Percentiles rank a stretch among this genome's conserved stretches.
Evolutionary conservation across 2,329 filamentous ascomycete genomes (phyloP).

Genomic region (Cladosporium sp.): DNA sequence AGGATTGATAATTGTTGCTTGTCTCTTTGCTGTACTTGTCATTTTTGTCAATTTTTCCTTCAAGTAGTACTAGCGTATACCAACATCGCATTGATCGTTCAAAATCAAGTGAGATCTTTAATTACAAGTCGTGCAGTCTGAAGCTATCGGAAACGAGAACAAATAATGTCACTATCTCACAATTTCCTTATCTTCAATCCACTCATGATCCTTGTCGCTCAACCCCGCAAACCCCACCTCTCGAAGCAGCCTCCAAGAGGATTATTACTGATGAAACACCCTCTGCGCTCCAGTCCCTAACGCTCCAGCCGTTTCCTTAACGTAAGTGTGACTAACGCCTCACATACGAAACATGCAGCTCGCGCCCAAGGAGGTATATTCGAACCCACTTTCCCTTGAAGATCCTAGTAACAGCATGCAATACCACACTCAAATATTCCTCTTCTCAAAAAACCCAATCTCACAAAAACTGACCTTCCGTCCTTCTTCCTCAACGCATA

Average conservation of each 20-base stretch:
- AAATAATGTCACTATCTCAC: not conserved
- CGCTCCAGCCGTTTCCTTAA: conserved; percentile 4
- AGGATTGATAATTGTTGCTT: not conserved
- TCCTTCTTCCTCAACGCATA: conserved; percentile 38
- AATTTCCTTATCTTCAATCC: not conserved
- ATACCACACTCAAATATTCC: not conserved
- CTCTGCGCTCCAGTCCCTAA: not conserved
- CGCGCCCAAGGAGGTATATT: conserved; percentile 32
- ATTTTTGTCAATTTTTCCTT: not conserved
- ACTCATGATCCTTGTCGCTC: not conserved
- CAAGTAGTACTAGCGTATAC: not conserved
- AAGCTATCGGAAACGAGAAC: too few species aligned
- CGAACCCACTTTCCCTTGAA: too few species aligned
- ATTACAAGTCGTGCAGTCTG: too few species aligned
- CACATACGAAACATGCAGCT: conserved; percentile 31
- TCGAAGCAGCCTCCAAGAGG: not conserved
- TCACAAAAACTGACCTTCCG: conserved; percentile 1
- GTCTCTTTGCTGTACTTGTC: too few species aligned
- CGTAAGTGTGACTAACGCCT: conserved; percentile 4
- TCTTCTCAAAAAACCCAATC: not conserved
- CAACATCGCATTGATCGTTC: not conserved
- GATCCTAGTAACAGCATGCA: not conserved
- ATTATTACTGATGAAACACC: not conserved
- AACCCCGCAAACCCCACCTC: not conserved
- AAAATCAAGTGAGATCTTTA: too few species aligned